phyloP scores from a whole-genome alignment of 192 early-diverging fungal genomes.

The Chytriomyces sp. region DNA sequence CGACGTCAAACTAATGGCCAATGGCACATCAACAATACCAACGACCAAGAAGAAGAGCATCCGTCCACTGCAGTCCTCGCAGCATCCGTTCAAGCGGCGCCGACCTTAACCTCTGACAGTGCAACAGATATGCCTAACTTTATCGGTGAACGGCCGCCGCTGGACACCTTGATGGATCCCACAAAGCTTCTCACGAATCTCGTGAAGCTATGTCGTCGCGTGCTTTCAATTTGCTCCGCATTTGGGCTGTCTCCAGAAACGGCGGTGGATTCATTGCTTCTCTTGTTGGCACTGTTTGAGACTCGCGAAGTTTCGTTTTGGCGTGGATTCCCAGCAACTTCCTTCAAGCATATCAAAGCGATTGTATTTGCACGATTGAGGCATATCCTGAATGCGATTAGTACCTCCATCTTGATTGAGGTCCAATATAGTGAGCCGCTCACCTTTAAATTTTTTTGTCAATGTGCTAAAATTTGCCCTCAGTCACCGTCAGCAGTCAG shows the following conservation, averaged over 20 bases:
- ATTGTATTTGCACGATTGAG: constrained; percentile 7
- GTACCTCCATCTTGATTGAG: constrained; percentile 26
- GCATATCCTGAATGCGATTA: constrained; percentile 26
- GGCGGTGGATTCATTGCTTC: background rate
- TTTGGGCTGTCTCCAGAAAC: background rate
- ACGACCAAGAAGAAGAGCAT: no score
- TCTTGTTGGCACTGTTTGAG: constrained; percentile 15
- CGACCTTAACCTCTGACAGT: background rate
- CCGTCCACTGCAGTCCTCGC: background rate
- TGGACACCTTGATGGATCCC: constrained; percentile 12
- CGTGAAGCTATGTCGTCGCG: background rate
- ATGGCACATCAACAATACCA: no score
- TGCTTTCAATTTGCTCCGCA: background rate
- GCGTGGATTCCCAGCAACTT: background rate
- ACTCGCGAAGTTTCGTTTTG: constrained; percentile 3
- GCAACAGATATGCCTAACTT: no score
- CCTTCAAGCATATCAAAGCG: background rate
- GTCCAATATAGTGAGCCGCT: constrained; percentile 33
- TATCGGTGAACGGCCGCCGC: no score
- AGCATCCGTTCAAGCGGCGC: background rate
- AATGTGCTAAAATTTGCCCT: background rate
- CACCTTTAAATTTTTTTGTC: background rate
- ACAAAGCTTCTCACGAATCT: constrained; percentile 13
- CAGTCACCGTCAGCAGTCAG: constrained; percentile 31
- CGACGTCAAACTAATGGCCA: no score